A percentile compares a stretch with the other conserved stretches of the same genome.
These are phyloP conservation scores for Lentithecium fluviatile DNA, from an alignment of 495 filamentous ascomycete genomes.

Conservation along the genomic window DNA sequence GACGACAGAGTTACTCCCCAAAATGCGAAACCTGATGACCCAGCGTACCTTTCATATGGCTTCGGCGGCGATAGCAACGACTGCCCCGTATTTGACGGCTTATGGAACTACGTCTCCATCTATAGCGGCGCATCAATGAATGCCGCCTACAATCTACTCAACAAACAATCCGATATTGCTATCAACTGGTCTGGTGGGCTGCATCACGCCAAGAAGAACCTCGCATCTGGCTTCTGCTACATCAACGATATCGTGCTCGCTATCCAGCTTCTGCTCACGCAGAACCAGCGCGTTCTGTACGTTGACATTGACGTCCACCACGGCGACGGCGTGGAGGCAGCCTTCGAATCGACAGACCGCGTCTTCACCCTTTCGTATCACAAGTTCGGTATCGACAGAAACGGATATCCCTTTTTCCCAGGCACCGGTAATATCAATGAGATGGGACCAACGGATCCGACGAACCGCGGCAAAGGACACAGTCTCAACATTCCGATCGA, in stretches of 20 bases:
- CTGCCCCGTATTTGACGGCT: slow-evolving; percentile 93
- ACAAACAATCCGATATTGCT: slow-evolving; percentile 85
- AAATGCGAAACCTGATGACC: slow-evolving; percentile 40
- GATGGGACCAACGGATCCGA: slow-evolving; percentile 58
- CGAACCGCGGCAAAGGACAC: slow-evolving; percentile 64
- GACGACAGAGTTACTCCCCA: slow-evolving; percentile 48
- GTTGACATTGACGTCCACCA: slow-evolving; percentile 99
- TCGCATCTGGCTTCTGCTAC: slow-evolving; percentile 96
- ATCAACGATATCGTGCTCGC: slow-evolving; percentile 98
- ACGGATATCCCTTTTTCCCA: slow-evolving; percentile 62
- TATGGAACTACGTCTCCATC: slow-evolving; percentile 92
- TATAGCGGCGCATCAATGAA: slow-evolving; percentile 88
- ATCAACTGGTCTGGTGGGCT: slow-evolving; percentile 99
- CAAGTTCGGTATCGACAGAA: slow-evolving; percentile 76
- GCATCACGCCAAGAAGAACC: slow-evolving; percentile 95
- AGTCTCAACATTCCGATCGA: slow-evolving; percentile 66
- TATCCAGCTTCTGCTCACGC: slow-evolving; percentile 82
- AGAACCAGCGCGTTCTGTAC: slow-evolving; percentile 90
- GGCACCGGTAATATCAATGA: slow-evolving; percentile 62
- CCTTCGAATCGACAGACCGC: slow-evolving; percentile 93
- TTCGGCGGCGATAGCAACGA: slow-evolving; percentile 72
- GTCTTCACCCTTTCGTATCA: slow-evolving; percentile 97
- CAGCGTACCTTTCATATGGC: slow-evolving; percentile 60
- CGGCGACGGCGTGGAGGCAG: slow-evolving; percentile 94
- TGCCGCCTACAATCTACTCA: slow-evolving; percentile 84